These are phyloP conservation scores for Plasmodium reichenowi DNA, from an alignment of 169 alveolate species.

Conservation along the genomic window DNA sequence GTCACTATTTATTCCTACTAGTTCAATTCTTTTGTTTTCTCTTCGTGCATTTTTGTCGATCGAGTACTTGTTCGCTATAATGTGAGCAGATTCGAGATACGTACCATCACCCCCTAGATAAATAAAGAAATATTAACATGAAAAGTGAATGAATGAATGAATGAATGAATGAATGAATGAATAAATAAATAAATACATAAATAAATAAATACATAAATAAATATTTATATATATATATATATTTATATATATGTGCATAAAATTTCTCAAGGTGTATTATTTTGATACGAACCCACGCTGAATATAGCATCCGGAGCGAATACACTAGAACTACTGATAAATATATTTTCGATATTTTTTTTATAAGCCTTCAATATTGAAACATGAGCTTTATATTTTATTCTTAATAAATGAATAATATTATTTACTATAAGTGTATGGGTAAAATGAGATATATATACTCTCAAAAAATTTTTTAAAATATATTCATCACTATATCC, in stretches of 20 bases:
- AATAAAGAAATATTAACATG: background rate
- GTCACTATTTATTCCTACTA: constrained; percentile 63
- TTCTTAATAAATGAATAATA: constrained; percentile 40
- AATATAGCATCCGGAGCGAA: constrained; percentile 71
- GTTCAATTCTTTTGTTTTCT: constrained; percentile 32
- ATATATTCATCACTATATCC: constrained; percentile 64
- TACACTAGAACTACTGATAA: constrained; percentile 57
- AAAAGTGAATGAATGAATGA: too few relatives aligned
- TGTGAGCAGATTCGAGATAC: constrained; percentile 60
- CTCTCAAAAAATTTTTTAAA: constrained; percentile 28
- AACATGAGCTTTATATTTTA: constrained; percentile 34
- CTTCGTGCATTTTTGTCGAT: constrained; percentile 19
- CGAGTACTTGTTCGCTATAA: constrained; percentile 51
- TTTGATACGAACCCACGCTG: constrained; percentile 41
- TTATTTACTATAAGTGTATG: constrained; percentile 71
- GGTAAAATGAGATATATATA: constrained; percentile 63
- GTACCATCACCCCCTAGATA: constrained; percentile 69
- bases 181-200: background rate
- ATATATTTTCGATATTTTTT: constrained; percentile 47
- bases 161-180: too few relatives aligned
- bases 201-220: background rate
- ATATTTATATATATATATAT: background rate
- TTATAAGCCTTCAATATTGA: constrained; percentile 54
- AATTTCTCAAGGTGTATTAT: background rate
- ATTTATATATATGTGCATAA: background rate